Conservation (phyloP, 139 green algal genomes). For the Helicosporidium sp. region DNA sequence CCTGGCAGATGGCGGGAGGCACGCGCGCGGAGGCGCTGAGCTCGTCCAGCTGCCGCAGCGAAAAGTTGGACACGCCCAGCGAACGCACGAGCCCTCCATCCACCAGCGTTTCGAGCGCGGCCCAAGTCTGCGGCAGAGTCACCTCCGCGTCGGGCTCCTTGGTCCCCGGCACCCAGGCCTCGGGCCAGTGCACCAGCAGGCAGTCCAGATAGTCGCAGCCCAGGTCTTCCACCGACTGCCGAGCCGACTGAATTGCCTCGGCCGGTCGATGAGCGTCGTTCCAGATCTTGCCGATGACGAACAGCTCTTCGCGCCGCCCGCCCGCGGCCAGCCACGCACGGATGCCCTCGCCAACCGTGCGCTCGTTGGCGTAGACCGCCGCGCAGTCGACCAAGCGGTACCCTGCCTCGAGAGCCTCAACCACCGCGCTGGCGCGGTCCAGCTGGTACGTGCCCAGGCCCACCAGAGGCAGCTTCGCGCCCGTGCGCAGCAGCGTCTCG, state of each 20-base stretch:
- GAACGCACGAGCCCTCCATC: constrained; percentile 25
- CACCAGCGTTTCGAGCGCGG: constrained; percentile 38
- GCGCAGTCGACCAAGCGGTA: no score
- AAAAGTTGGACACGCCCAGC: constrained; percentile 45
- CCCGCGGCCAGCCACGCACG: no score
- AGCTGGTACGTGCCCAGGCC: no score
- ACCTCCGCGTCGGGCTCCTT: constrained; percentile 15
- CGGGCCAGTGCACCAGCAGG: constrained; percentile 65
- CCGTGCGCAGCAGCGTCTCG: no score
- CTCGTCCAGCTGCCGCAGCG: constrained; percentile 34
- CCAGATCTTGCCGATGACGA: constrained; percentile 62
- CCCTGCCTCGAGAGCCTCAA: no score
- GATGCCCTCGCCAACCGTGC: no score
- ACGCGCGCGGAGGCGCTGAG: constrained; percentile 30
- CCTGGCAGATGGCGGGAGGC: constrained; percentile 52
- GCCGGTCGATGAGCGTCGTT: constrained; percentile 26
- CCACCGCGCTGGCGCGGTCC: no score
- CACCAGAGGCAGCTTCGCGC: no score
- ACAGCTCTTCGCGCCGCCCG: constrained; percentile 43
- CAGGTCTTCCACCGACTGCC: constrained; percentile 42
- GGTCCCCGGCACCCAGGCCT: constrained; percentile 38
- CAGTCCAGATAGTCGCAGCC: constrained; percentile 56
- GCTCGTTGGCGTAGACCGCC: no score
- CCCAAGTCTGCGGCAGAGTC: constrained; percentile 35
- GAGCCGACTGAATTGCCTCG: constrained; percentile 47